Conservation (phyloP, 1,284 basidiomycete species). For the Cryptococcus floricola region DNA sequence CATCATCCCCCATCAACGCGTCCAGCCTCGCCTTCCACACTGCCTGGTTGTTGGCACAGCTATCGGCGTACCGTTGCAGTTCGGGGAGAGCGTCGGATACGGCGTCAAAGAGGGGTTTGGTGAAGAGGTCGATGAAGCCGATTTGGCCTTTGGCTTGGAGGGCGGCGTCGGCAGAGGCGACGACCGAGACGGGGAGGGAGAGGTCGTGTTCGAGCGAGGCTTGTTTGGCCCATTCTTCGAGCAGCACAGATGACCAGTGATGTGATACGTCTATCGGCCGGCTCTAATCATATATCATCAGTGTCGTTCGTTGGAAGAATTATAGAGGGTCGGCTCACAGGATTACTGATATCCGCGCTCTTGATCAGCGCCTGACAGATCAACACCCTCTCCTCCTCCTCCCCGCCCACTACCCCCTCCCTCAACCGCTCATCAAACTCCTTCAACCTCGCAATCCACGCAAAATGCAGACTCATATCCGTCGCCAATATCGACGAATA, state of each 20-base stretch:
- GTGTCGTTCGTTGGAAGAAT: neutral
- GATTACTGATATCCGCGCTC: constrained; percentile 94
- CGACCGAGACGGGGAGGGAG: constrained; percentile 66
- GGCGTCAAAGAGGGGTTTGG: constrained; percentile 73
- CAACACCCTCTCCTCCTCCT: constrained; percentile 59
- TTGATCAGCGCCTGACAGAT: constrained; percentile 90
- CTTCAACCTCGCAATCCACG: constrained; percentile 71
- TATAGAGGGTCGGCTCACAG: constrained; percentile 61
- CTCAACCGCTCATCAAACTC: constrained; percentile 42
- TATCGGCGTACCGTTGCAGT: constrained; percentile 60
- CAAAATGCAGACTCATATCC: constrained; percentile 84
- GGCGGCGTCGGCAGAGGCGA: constrained; percentile 60
- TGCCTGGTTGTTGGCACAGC: constrained; percentile 62
- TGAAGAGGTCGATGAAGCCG: constrained; percentile 80
- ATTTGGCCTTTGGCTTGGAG: constrained; percentile 78
- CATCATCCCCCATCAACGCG: constrained; percentile 41
- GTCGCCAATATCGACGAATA: constrained; percentile 79
- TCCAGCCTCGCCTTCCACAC: constrained; percentile 61
- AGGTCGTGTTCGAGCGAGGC: constrained; percentile 73
- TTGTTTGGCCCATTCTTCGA: constrained; percentile 85
- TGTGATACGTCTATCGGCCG: constrained; percentile 85
- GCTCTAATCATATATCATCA: constrained; percentile 56
- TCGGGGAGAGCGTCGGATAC: constrained; percentile 69
- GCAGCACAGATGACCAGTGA: constrained; percentile 82
- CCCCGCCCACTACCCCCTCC: constrained; percentile 19